These are phyloP conservation scores for Dipteronia sinensis DNA, from an alignment of 345 rosid species.

Conservation along the genomic window DNA sequence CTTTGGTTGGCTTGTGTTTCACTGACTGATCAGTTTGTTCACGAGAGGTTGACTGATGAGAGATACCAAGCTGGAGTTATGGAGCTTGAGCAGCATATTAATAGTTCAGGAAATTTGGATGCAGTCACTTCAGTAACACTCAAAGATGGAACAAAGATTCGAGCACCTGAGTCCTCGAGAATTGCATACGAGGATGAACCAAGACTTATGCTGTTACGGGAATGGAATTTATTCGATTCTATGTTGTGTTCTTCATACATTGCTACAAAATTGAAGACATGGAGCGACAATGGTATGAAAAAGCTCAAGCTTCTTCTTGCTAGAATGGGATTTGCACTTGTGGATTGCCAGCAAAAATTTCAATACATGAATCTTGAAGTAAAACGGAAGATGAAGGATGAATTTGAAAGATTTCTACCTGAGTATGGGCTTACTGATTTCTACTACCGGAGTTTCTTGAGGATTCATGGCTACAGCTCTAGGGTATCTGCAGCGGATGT, in stretches of 20 bases:
- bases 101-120: slow-evolving; percentile 77
- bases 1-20: slow-evolving; percentile 97
- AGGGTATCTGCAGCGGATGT: slow-evolving; percentile 97
- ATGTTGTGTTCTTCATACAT: slow-evolving; percentile 92
- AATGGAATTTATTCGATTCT: slow-evolving; percentile 96
- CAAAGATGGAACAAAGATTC: slow-evolving; percentile 86
- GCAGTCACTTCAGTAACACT: slow-evolving; percentile 76
- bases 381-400: slow-evolving; percentile 84
- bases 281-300: slow-evolving; percentile 96
- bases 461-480: slow-evolving; percentile 91
- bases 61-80: slow-evolving; percentile 94
- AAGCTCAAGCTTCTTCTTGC: slow-evolving; percentile 95
- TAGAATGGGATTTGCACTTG: slow-evolving; percentile 92
- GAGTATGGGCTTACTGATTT: slow-evolving; percentile 87
- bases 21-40: slow-evolving; percentile 90
- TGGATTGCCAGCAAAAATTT: slow-evolving; percentile 95
- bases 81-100: slow-evolving; percentile 97
- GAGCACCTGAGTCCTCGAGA: slow-evolving; percentile 85
- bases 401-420: slow-evolving; percentile 82
- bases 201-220: slow-evolving; percentile 81
- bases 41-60: slow-evolving; percentile 90
- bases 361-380: slow-evolving; percentile 92
- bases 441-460: slow-evolving; percentile 81
- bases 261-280: slow-evolving; percentile 84
- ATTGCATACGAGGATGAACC: slow-evolving; percentile 95